Conservation (phyloP, 176 grass and related monocot species). For the Ampelocalamus luodianensis region DNA sequence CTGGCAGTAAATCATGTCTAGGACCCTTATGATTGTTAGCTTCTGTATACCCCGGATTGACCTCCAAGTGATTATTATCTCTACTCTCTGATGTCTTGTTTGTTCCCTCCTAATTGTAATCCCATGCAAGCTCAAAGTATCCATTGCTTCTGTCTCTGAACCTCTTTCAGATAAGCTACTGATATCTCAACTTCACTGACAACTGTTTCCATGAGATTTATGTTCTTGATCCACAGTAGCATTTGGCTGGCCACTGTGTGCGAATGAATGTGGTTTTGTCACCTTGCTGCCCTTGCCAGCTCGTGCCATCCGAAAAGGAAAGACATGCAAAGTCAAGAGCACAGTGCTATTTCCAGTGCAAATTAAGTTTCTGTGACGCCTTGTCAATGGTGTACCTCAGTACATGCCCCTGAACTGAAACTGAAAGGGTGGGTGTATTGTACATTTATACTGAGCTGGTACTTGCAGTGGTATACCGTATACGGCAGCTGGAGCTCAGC, state of each 20-base stretch:
- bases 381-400: neutral
- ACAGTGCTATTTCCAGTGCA: neutral
- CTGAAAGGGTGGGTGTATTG: neutral
- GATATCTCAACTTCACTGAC: neutral
- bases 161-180: neutral
- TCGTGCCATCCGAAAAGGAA: neutral
- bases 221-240: neutral
- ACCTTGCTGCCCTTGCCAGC: neutral
- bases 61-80: conserved; percentile 17
- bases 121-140: conserved; percentile 15
- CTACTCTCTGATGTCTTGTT: neutral
- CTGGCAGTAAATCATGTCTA: neutral
- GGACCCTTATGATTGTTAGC: conserved; percentile 38
- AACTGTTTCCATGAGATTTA: neutral
- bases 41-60: conserved; percentile 20
- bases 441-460: neutral
- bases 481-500: neutral
- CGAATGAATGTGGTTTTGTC: conserved; percentile 27
- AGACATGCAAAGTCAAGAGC: neutral
- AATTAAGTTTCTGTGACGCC: neutral
- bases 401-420: too few relatives aligned
- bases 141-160: conserved; percentile 18
- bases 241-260: neutral
- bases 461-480: neutral
- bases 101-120: conserved; percentile 31